Evolutionary conservation across 2,329 filamentous ascomycete genomes (phyloP).

Genomic region (Fusarium coffeatum): DNA sequence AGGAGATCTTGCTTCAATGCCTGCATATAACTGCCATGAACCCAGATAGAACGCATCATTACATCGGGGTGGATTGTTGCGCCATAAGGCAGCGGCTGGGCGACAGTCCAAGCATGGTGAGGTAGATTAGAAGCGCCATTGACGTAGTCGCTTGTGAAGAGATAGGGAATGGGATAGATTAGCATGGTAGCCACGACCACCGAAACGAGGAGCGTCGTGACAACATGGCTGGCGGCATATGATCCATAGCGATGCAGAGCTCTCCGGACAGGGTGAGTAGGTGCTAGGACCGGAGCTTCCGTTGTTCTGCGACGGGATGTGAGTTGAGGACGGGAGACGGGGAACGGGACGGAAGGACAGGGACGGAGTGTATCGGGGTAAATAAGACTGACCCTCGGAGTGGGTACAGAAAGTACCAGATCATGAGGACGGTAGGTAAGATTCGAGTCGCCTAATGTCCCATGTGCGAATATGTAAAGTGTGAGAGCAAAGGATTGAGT

Average conservation of each 20-base stretch:
- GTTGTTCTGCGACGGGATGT: conserved; percentile 68
- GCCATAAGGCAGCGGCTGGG: conserved; percentile 69
- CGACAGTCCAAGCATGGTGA: conserved; percentile 84
- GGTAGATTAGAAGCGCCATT: conserved; percentile 78
- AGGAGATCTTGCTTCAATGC: conserved; percentile 75
- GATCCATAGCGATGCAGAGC: conserved; percentile 76
- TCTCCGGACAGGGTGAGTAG: conserved; percentile 72
- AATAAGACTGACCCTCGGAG: conserved; percentile 73
- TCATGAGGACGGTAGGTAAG: conserved; percentile 61
- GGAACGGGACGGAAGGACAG: conserved; percentile 26
- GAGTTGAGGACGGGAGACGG: conserved; percentile 32
- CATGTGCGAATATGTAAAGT: conserved; percentile 37
- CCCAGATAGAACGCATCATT: conserved; percentile 85
- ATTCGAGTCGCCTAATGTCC: conserved; percentile 33
- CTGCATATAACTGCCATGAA: conserved; percentile 84
- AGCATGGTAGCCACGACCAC: conserved; percentile 76
- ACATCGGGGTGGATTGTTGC: conserved; percentile 70
- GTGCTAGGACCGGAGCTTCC: conserved; percentile 74
- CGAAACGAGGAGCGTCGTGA: conserved; percentile 79
- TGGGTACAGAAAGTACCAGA: conserved; percentile 83
- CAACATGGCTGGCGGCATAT: conserved; percentile 77
- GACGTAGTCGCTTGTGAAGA: conserved; percentile 77
- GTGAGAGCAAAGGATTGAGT: conserved; percentile 14
- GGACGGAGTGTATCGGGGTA: conserved; percentile 18
- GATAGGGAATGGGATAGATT: conserved; percentile 79